Conservation (phyloP, 805 yeast genomes). For the Ogataea kodamae region DNA sequence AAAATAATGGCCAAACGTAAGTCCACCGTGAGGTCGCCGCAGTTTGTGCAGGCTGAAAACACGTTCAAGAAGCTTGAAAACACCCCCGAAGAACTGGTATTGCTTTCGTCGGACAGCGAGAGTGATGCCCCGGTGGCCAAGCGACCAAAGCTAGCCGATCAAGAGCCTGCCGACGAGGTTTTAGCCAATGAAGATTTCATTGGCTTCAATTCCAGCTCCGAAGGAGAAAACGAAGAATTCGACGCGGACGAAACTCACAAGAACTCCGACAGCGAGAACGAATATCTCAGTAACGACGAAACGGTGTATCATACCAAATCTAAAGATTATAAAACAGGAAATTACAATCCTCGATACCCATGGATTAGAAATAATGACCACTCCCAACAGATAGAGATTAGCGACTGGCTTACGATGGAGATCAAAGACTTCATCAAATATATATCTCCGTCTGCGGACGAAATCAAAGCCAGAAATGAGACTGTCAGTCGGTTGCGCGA, state of each 20-base stretch:
- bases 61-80: conserved; percentile 4
- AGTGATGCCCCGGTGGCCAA: conserved; percentile 15
- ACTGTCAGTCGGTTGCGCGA: conserved; percentile 59
- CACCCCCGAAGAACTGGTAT: conserved; percentile 2
- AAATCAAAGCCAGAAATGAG: conserved; percentile 61
- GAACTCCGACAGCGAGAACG: conserved; percentile 32
- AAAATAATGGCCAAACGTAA: conserved; percentile 7
- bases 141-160: conserved; percentile 4
- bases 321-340: conserved; percentile 25
- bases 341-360: conserved; percentile 46
- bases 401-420: conserved; percentile 85
- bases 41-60: conserved; percentile 8
- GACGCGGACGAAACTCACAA: conserved; percentile 33
- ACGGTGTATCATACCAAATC: conserved; percentile 28
- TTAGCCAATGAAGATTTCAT: conserved; percentile 50
- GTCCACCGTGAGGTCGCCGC: conserved; percentile 2
- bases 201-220: conserved; percentile 51
- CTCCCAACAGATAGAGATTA: conserved; percentile 68
- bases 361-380: conserved; percentile 82
- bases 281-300: conserved; percentile 46
- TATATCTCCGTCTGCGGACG: conserved; percentile 78
- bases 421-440: conserved; percentile 80
- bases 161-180: conserved; percentile 32
- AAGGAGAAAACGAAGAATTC: conserved; percentile 31
- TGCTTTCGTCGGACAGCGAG: conserved; percentile 8